Base-by-base conservation (phyloP, 495 filamentous ascomycete species). In the Aspergillus avenaceus region DNA sequence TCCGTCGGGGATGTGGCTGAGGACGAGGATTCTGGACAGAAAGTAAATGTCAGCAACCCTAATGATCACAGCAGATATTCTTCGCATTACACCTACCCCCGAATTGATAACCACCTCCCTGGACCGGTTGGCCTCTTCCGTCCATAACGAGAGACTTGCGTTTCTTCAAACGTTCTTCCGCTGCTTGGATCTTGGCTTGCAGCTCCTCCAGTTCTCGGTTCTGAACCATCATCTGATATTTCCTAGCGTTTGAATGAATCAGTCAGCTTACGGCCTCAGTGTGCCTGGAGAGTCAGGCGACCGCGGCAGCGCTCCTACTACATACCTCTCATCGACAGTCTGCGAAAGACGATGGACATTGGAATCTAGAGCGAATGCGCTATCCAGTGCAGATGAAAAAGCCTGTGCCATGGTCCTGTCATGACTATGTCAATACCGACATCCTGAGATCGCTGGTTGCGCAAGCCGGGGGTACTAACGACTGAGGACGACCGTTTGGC, bases 381-480 rank as follows among this genome's bases (percentile, higher is more conserved):
- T 87, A 71, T 95, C 87, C 46, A 97, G 78, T 61, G 88, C 87
- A 21, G 84, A 73, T 25, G 89, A 90, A 75, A 97, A 97, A 48
- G 84, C 86, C 48, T 85, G 84, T 21, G 91, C 91, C 66, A 96
- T 84, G 47, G 88, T 92, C 50, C 91, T 96, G 70, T 23, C 41
- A 60, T 41, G 40, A 50, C 29, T 55, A 55, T 32, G 58, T 70
- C 53, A 74, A 60, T 46, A 23, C 47, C 47, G 18, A 58, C 23
- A 34, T 41, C 34, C 21, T 12, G 31, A 12, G 34, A 48, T 40
- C 19, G 44, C 41, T 11, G 24, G 21, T 41, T 42, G 13, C 31
- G 32, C 24, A 25, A 43, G 47, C 12, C 5, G 32, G 34, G 32
- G 41, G 42, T 40, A 82, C 87, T 69, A 72, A 92, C 88, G 88